phyloP scores from a whole-genome alignment of 305 asterid species.

The Euphrasia arctica region DNA sequence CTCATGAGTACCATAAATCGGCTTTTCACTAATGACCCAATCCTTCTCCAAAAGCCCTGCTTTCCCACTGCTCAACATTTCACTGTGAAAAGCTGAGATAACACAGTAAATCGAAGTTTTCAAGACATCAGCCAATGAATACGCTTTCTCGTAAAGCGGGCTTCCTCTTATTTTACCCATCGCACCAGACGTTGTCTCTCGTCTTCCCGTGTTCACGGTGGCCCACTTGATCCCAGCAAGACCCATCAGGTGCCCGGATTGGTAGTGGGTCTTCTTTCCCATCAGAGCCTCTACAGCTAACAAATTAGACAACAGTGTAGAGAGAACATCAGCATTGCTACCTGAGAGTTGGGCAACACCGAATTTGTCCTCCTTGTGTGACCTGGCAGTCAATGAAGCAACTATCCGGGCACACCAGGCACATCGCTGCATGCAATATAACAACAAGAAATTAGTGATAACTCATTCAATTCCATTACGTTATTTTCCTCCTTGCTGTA shows the following conservation, averaged over 20 bases:
- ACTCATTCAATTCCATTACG: too few relatives aligned
- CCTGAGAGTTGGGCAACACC: constrained; percentile 95
- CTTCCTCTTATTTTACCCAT: constrained; percentile 63
- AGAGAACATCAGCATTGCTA: constrained; percentile 70
- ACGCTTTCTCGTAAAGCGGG: constrained; percentile 68
- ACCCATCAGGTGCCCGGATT: constrained; percentile 55
- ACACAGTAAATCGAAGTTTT: constrained; percentile 71
- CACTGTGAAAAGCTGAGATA: constrained; percentile 65
- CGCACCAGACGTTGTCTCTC: constrained; percentile 55
- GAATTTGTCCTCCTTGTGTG: constrained; percentile 83
- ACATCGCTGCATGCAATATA: constrained; percentile 55
- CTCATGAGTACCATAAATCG: constrained; percentile 65
- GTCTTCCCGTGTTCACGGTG: constrained; percentile 59
- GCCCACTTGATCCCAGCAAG: constrained; percentile 93
- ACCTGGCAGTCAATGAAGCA: constrained; percentile 73
- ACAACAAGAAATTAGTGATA: constrained; percentile 23
- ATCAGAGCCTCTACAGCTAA: constrained; percentile 79
- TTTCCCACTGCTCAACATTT: constrained; percentile 64
- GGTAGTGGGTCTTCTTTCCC: constrained; percentile 83
- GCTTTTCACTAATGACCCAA: constrained; percentile 69
- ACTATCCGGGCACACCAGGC: constrained; percentile 80
- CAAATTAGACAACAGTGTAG: constrained; percentile 65
- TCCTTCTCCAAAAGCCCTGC: constrained; percentile 73
- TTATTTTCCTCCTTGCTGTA: too few relatives aligned
- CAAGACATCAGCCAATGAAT: constrained; percentile 73